Base-by-base conservation (phyloP, 2,329 filamentous ascomycete species). In the Nemania sp. region DNA sequence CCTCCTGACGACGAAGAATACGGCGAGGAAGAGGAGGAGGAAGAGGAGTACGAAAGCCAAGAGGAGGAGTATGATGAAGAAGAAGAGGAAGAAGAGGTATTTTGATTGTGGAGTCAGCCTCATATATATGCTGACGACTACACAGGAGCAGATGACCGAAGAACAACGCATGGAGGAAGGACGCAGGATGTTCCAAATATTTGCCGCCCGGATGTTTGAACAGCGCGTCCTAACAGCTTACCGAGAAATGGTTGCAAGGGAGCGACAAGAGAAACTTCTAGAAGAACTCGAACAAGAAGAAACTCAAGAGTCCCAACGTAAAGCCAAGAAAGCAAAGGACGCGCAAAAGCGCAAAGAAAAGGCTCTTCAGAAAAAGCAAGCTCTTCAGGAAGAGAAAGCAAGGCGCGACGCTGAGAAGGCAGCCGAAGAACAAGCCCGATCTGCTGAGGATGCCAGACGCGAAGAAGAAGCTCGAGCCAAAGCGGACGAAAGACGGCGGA, bases 91-190 rank as follows among this genome's bases (percentile, higher is more conserved):
- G 93, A 96, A 83, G 93, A 95, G 81, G 90, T 87, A 85, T 77
- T 41, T 56, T 11, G 63, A 58, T 56, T 56, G 18, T 45, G 29
- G 24, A 20, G 56, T 56, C 29, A 32, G 56, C 59, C 67, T 32
- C 27, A 47, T 49, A 58, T 64, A 35, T 67, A 57, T 47, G 64
- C 72, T 79, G 66, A 78, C 70, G 58, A 67, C 65, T 58, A 90
- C 47, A 87, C 82, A 98, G 95, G 94, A 97, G 79, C 90, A 92
- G 72, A 96, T 98, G 93, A 98, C 94, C 59, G 95, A 98, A 84
- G 93, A 97, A 82, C 94, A 98, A 84, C 92, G 96, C 69, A 98
- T 99, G 96, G 94, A 98, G 80, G 96, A 99, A 84, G 96, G 96
- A 69, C 90, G 96, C 64, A 88, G 95, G 74, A 99, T 99, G 96